Evolutionary conservation across 495 filamentous ascomycete genomes (phyloP).

Genomic region (Penicillium lividum): DNA sequence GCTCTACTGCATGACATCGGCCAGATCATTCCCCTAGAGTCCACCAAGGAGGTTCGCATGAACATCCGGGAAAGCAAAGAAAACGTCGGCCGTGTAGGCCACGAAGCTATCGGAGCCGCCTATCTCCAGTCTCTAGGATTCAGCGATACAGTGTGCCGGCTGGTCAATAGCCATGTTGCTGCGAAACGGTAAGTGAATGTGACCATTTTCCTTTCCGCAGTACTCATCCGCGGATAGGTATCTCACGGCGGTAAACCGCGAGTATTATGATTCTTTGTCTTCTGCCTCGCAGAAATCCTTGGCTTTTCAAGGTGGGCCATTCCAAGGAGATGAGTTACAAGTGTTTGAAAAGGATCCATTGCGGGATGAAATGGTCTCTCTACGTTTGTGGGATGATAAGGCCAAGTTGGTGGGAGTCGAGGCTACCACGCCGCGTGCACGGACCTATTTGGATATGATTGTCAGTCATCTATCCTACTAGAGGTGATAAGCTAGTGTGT

Average conservation of each 20-base stretch:
- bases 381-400: conserved; percentile 46
- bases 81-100: conserved; percentile 44
- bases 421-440: conserved; percentile 28
- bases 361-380: conserved; percentile 39
- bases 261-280: conserved; percentile 40
- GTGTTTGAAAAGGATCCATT: conserved; percentile 33
- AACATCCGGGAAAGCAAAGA: conserved; percentile 24
- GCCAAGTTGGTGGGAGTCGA: conserved; percentile 40
- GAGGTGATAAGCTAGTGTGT: background rate
- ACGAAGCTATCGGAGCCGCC: conserved; percentile 44
- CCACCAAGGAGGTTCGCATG: conserved; percentile 34
- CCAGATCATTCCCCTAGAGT: conserved; percentile 39
- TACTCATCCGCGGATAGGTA: conserved; percentile 19
- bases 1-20: conserved; percentile 50
- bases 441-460: conserved; percentile 35
- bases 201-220: background rate
- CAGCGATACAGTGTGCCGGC: conserved; percentile 34
- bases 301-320: conserved; percentile 47
- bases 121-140: conserved; percentile 43
- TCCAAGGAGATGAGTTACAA: conserved; percentile 33
- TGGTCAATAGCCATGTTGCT: conserved; percentile 47
- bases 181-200: conserved; percentile 41
- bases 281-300: conserved; percentile 42
- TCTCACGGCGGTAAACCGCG: conserved; percentile 39
- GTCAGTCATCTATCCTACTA: conserved; percentile 20